phyloP scores from a whole-genome alignment of 441 rosid species.

The Erysimum pusillum region DNA sequence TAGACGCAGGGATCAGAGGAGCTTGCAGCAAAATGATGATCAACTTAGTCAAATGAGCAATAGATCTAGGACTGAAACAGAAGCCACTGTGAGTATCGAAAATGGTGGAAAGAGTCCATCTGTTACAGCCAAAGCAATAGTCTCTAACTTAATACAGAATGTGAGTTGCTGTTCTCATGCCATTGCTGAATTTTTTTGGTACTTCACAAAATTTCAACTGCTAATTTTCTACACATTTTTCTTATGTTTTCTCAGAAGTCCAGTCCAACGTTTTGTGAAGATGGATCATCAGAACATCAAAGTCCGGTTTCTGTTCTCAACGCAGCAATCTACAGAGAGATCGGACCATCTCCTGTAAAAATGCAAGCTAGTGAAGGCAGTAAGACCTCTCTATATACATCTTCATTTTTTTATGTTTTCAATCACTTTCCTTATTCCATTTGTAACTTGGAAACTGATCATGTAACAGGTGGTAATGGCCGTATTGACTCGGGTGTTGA shows the following conservation, averaged over 20 bases:
- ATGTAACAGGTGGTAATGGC: constrained; percentile 51
- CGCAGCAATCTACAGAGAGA: constrained; percentile 62
- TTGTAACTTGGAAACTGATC: constrained; percentile 36
- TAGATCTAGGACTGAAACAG: constrained; percentile 66
- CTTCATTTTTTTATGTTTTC: neutral
- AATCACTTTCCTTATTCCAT: constrained; percentile 15
- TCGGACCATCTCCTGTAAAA: constrained; percentile 65
- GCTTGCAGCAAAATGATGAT: constrained; percentile 59
- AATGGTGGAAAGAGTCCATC: constrained; percentile 48
- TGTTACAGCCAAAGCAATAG: constrained; percentile 43
- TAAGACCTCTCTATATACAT: constrained; percentile 47
- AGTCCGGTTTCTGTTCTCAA: constrained; percentile 95
- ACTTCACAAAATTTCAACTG: neutral
- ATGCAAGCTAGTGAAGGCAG: constrained; percentile 36
- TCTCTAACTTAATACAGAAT: constrained; percentile 54
- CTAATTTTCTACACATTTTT: constrained; percentile 39
- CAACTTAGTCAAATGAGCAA: constrained; percentile 68
- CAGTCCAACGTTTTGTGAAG: constrained; percentile 56
- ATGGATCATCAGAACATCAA: constrained; percentile 68
- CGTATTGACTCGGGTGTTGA: constrained; percentile 45
- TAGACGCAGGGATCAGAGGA: constrained; percentile 53
- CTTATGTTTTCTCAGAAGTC: constrained; percentile 56
- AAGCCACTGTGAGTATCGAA: constrained; percentile 49
- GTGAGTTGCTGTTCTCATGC: constrained; percentile 52
- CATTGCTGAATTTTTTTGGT: constrained; percentile 36